phyloP scores from a whole-genome alignment of 805 yeast genomes.

The Candida andamanensis region DNA sequence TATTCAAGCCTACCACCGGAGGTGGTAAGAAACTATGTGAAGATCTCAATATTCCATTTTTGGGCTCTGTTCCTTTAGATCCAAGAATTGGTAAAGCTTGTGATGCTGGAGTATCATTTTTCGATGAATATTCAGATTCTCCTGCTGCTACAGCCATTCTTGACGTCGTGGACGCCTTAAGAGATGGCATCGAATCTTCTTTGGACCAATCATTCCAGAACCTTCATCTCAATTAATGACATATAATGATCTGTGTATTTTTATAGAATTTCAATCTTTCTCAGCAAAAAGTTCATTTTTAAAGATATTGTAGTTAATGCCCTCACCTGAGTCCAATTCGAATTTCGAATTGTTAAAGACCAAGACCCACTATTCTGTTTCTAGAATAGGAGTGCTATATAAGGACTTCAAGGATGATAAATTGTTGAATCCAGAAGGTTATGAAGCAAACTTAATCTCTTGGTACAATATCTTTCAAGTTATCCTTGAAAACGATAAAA shows the following conservation, averaged over 20 bases:
- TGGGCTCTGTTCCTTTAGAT: constrained; percentile 93
- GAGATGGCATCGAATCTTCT: constrained; percentile 47
- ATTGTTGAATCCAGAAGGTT: constrained; percentile 38
- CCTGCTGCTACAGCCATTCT: constrained; percentile 87
- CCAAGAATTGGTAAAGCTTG: constrained; percentile 90
- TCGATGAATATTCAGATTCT: constrained; percentile 81
- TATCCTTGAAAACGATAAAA: constrained; percentile 14
- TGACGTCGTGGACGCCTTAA: constrained; percentile 69
- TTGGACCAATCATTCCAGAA: constrained; percentile 10
- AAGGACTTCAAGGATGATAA: constrained; percentile 27
- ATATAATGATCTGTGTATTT: not conserved
- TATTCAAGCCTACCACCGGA: constrained; percentile 94
- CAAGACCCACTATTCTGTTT: constrained; percentile 6
- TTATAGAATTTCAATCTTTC: too few species aligned
- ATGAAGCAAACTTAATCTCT: constrained; percentile 36
- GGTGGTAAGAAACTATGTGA: constrained; percentile 85
- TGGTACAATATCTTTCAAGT: constrained; percentile 19
- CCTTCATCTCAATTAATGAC: not conserved
- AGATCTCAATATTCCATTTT: constrained; percentile 70
- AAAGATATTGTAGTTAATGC: too few species aligned
- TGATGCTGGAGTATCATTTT: constrained; percentile 79
- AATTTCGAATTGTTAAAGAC: constrained; percentile 3
- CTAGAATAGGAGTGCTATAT: constrained; percentile 18
- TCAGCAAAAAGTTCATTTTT: too few species aligned
- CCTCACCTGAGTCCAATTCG: not conserved